These are phyloP conservation scores for Turritis glabra DNA, from an alignment of 345 rosid species.

Conservation along the genomic window DNA sequence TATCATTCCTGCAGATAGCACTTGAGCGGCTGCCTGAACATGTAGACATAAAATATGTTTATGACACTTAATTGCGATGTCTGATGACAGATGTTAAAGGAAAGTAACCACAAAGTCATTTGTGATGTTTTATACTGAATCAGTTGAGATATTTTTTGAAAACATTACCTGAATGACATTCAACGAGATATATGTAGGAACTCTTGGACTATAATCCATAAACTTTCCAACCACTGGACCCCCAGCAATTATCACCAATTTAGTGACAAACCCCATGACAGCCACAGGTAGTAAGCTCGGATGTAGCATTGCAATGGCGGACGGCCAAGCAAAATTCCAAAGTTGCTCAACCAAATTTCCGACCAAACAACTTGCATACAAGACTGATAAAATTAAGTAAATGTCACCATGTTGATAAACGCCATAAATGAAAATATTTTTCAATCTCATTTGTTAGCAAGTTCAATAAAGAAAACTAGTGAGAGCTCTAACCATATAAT, in stretches of 20 bases:
- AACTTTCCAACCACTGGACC: conserved; percentile 90
- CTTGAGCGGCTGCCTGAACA: conserved; percentile 78
- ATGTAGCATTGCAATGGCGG: conserved; percentile 89
- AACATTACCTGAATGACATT: conserved; percentile 67
- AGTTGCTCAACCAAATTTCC: conserved; percentile 91
- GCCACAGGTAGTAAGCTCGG: conserved; percentile 97
- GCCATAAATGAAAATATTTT: neutral
- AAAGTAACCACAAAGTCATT: neutral
- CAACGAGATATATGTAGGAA: conserved; percentile 70
- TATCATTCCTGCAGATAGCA: conserved; percentile 84
- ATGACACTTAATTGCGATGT: neutral
- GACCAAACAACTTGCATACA: conserved; percentile 75
- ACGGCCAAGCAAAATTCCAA: conserved; percentile 97
- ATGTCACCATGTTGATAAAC: neutral
- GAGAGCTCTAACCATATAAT: conserved; percentile 60
- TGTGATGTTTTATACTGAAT: neutral
- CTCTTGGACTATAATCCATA: conserved; percentile 90
- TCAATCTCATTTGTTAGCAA: too few relatives aligned
- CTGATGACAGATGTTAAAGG: neutral
- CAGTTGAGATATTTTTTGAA: neutral
- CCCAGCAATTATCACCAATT: conserved; percentile 72
- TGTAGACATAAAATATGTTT: neutral
- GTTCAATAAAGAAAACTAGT: neutral
- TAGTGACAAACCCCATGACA: conserved; percentile 76
- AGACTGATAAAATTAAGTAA: conserved; percentile 25